Evolutionary conservation across 78 protist species (phyloP), one percentile per base, ranked within the genome.

Genomic region (Fonticula alba): DNA sequence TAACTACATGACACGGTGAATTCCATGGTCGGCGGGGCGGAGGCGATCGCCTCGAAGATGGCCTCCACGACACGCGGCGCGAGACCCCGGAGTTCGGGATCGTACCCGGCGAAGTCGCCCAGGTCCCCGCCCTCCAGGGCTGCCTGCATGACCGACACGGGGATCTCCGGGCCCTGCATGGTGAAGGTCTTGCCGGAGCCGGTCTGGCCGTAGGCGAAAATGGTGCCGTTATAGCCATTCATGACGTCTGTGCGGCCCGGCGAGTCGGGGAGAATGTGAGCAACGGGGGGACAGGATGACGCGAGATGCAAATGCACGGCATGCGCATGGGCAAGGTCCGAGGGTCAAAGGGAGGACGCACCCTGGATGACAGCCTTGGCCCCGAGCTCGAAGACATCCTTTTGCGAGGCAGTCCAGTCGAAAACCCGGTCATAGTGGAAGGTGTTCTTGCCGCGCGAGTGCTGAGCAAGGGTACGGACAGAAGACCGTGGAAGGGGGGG

Each of bases 121-220:
- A n/a, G n/a, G n/a, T n/a, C n/a, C n/a, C n/a, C n/a, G n/a, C n/a
- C n/a, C n/a, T n/a, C n/a, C n/a, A n/a, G n/a, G n/a, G n/a, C n/a
- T n/a, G n/a, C n/a, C n/a, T n/a, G n/a, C n/a, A n/a, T n/a, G n/a
- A n/a, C n/a, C n/a, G n/a, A n/a, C n/a, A n/a, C n/a, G n/a, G n/a
- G n/a, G n/a, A n/a, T n/a, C n/a, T n/a, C n/a, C n/a, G n/a, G 22
- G 2, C 7, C 61, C 40, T 55, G 29, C 36, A 55, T 55, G 13
- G 61, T 55, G 40, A 19, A 26, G 3, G 73, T 38, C 27, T 68
- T 68, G 37, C 73, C 73, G 15, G 65, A 33, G 38, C 46, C 1
- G 15, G 73, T 68, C 32, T 68, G 73, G 27, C 73, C 73, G 22
- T 68, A 68, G 14, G 64, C 62, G 1, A 68, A 56, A 2, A 68